These are phyloP conservation scores for Zopfia rhizophila DNA, from an alignment of 2,329 filamentous ascomycete species.

Conservation along the genomic window DNA sequence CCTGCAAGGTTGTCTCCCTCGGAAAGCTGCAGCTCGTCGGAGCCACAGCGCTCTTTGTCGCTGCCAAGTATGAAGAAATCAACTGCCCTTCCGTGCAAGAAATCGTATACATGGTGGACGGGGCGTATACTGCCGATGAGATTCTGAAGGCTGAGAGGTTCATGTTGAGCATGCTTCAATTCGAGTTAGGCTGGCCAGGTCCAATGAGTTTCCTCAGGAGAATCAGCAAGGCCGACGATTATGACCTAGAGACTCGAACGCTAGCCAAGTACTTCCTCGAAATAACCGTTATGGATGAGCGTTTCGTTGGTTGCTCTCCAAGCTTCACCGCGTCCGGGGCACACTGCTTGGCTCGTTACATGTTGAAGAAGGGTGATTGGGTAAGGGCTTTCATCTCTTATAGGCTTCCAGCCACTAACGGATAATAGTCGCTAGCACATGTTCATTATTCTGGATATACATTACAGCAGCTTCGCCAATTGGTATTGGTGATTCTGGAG, in stretches of 20 bases:
- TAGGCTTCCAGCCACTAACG: conserved; percentile 46
- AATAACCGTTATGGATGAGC: conserved; percentile 96
- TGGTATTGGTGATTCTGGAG: conserved; percentile 82
- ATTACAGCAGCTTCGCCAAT: conserved; percentile 79
- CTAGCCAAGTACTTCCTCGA: conserved; percentile 98
- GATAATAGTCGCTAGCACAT: conserved; percentile 76
- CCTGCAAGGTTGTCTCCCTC: conserved; percentile 92
- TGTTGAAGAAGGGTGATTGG: conserved; percentile 93
- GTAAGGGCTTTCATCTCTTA: conserved; percentile 64
- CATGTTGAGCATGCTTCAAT: conserved; percentile 96
- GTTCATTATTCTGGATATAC: conserved; percentile 96
- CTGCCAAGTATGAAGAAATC: conserved; percentile 98
- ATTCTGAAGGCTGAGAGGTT: conserved; percentile 97
- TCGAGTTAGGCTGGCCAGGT: conserved; percentile 97
- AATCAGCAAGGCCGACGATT: conserved; percentile 98
- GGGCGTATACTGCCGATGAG: conserved; percentile 87
- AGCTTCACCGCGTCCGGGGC: conserved; percentile 92
- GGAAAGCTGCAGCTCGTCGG: conserved; percentile 96
- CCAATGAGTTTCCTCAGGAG: conserved; percentile 98
- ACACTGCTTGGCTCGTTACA: conserved; percentile 88
- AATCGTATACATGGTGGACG: conserved; percentile 98
- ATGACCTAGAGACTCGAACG: conserved; percentile 93
- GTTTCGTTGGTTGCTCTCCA: conserved; percentile 89
- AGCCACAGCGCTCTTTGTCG: conserved; percentile 93
- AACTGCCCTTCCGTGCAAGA: conserved; percentile 95